Conservation (phyloP, 257 asterid species). For the Przewalskia tangutica region DNA sequence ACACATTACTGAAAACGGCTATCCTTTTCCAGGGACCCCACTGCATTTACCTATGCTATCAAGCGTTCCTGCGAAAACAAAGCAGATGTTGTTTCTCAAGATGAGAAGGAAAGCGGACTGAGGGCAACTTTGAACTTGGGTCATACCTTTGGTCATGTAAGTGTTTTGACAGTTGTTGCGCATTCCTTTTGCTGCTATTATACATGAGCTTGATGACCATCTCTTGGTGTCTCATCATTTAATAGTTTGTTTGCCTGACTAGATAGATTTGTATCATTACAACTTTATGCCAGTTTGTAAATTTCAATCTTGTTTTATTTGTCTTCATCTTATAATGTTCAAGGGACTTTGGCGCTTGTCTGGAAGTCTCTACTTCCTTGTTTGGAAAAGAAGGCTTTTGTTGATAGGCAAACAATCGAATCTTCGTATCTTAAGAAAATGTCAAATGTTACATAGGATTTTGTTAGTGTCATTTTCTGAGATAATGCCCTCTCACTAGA, state of each 20-base stretch:
- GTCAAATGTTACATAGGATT: not conserved
- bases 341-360: not conserved
- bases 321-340: constrained; percentile 4
- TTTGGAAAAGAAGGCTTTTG: not conserved
- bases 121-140: constrained; percentile 98
- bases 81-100: constrained; percentile 93
- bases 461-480: not conserved
- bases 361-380: not conserved
- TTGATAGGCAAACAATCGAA: not conserved
- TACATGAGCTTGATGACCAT: not conserved
- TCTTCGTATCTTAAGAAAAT: not conserved
- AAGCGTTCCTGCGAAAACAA: constrained; percentile 97
- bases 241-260: not conserved
- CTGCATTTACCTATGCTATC: constrained; percentile 80
- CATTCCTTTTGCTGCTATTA: not conserved
- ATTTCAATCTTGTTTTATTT: not conserved
- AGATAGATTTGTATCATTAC: not conserved
- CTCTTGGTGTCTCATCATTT: not conserved
- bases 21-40: constrained; percentile 54
- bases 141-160: constrained; percentile 97
- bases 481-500: not conserved
- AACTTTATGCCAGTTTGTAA: not conserved
- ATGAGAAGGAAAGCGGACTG: constrained; percentile 93
- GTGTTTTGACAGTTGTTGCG: constrained; percentile 16
- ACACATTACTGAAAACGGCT: constrained; percentile 6